These are phyloP conservation scores for Paraconiothyrium sp. DNA, from an alignment of 2,329 filamentous ascomycete genomes.

Conservation along the genomic window DNA sequence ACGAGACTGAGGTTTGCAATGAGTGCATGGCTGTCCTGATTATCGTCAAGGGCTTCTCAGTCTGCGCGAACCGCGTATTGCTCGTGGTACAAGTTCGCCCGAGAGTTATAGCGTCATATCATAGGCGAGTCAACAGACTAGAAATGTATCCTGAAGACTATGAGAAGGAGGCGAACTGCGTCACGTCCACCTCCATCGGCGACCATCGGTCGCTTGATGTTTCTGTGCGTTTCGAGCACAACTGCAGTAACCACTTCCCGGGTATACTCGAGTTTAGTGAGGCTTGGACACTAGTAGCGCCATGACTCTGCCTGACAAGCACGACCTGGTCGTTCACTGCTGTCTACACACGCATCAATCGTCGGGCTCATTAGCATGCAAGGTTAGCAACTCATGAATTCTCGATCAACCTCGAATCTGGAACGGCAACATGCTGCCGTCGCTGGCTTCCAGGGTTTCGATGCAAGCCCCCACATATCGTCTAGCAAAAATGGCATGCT, in stretches of 20 bases:
- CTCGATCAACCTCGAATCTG: neutral
- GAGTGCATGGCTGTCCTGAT: neutral
- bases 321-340: neutral
- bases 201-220: neutral
- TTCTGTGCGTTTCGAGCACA: neutral
- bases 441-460: neutral
- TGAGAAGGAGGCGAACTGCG: neutral
- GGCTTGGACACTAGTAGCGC: neutral
- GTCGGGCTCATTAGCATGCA: neutral
- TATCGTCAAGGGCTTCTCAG: neutral
- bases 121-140: neutral
- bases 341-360: neutral
- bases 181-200: neutral
- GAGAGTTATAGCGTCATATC: neutral
- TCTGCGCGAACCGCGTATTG: neutral
- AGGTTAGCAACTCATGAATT: neutral
- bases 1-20: neutral
- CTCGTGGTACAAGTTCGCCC: neutral
- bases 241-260: neutral
- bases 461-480: neutral
- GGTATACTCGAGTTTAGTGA: neutral
- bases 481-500: neutral
- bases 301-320: neutral
- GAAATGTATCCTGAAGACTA: neutral
- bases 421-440: neutral